A percentile compares a stretch with the other conserved stretches of the same genome.
These are phyloP conservation scores for Russula virescens DNA, from an alignment of 768 basidiomycete species.

Conservation along the genomic window DNA sequence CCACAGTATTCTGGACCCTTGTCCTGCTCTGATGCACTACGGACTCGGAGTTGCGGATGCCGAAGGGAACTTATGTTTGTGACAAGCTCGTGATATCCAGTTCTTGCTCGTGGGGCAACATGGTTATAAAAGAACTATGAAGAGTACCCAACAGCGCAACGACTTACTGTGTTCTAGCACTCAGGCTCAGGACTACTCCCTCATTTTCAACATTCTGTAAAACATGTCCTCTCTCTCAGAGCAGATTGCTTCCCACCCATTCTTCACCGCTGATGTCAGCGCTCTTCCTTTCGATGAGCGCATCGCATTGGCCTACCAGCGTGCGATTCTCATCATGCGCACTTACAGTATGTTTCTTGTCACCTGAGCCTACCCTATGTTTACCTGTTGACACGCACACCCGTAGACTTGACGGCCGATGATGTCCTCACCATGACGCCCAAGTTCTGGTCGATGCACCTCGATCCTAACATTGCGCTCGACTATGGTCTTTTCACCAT, in stretches of 20 bases:
- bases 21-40: too few relatives aligned
- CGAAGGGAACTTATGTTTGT: too few relatives aligned
- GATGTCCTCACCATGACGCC: conserved; percentile 47
- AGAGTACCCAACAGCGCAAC: too few relatives aligned
- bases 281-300: conserved; percentile 2
- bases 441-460: conserved; percentile 49
- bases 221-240: conserved; percentile 3
- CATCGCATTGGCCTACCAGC: conserved; percentile 13
- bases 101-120: too few relatives aligned
- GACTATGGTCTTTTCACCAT: conserved; percentile 52
- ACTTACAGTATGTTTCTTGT: conserved; percentile 7
- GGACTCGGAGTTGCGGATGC: too few relatives aligned
- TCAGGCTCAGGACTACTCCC: too few relatives aligned
- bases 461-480: conserved; percentile 45
- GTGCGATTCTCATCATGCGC: conserved; percentile 3
- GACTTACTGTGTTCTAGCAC: too few relatives aligned
- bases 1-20: too few relatives aligned
- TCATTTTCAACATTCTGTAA: too few relatives aligned
- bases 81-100: too few relatives aligned
- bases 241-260: conserved; percentile 9
- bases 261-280: conserved; percentile 8
- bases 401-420: conserved; percentile 35
- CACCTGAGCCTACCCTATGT: neutral
- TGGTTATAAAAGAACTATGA: too few relatives aligned
- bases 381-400: neutral